Evolutionary conservation across 1,284 basidiomycete species (phyloP).

Genomic region (Pterulicium gracile): DNA sequence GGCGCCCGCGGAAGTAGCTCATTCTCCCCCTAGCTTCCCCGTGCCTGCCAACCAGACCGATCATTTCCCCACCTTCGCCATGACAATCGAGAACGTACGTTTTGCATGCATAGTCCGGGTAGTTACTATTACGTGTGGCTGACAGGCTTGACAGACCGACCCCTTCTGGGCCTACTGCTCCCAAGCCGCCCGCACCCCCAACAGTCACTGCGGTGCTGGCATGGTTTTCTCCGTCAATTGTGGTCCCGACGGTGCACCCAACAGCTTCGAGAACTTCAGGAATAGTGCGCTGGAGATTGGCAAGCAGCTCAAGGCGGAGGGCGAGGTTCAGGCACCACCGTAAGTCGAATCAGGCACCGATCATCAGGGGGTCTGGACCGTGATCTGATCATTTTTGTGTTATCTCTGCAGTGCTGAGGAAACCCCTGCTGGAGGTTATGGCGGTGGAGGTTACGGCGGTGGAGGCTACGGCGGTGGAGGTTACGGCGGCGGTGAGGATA

Average conservation of each 20-base stretch:
- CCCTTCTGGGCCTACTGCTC: conserved; percentile 45
- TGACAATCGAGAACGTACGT: conserved; percentile 44
- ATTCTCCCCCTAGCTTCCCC: conserved; percentile 29
- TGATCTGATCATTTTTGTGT: not conserved
- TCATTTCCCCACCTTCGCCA: conserved; percentile 40
- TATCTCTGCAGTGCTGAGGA: conserved; percentile 7
- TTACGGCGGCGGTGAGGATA: too few relatives aligned
- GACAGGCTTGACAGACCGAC: conserved; percentile 21
- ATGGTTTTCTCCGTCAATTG: conserved; percentile 62
- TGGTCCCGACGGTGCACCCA: conserved; percentile 35
- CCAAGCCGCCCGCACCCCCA: conserved; percentile 27
- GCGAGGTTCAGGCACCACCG: conserved; percentile 22
- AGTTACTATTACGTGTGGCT: not conserved
- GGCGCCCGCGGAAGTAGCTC: too few relatives aligned
- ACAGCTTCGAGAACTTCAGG: conserved; percentile 50
- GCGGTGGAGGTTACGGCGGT: too few relatives aligned
- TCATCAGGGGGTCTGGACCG: conserved; percentile 12
- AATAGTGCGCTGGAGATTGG: conserved; percentile 39
- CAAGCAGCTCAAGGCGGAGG: conserved; percentile 29
- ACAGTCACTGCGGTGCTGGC: conserved; percentile 46
- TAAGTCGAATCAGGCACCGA: conserved; percentile 12
- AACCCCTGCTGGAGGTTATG: too few relatives aligned
- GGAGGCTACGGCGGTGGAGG: too few relatives aligned
- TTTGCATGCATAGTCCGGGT: conserved; percentile 12
- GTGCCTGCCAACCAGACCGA: conserved; percentile 35